These are phyloP conservation scores for Mortierella sp. DNA, from an alignment of 371 early-diverging fungal genomes.

Conservation along the genomic window DNA sequence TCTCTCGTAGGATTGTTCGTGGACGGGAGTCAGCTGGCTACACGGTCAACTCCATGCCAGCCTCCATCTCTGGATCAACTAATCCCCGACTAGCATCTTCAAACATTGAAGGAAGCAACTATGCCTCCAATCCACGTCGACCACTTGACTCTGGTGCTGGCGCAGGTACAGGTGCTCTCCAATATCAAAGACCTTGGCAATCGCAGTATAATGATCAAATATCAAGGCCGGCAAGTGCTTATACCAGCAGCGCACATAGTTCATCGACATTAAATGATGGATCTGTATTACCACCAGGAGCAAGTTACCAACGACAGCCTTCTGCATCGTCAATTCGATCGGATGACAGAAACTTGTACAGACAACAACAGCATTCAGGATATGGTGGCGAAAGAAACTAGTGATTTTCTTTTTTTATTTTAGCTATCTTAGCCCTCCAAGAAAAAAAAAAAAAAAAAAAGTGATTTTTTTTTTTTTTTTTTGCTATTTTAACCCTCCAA, in stretches of 20 bases:
- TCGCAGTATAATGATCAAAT: neutral
- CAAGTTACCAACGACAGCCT: neutral
- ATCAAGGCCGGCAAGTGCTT: neutral
- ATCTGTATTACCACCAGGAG: too few relatives aligned
- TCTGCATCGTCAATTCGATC: neutral
- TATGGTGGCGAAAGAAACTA: neutral
- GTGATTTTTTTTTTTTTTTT: neutral
- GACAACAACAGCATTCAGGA: slow-evolving; percentile 3
- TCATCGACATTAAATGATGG: neutral
- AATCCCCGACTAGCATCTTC: neutral
- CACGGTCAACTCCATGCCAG: slow-evolving; percentile 45
- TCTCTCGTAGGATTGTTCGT: slow-evolving; percentile 31
- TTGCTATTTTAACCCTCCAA: neutral
- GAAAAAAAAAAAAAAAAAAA: neutral
- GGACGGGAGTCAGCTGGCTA: slow-evolving; percentile 31
- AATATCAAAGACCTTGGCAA: neutral
- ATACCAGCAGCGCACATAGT: neutral
- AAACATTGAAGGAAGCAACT: neutral
- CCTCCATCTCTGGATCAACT: neutral
- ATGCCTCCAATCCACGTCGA: neutral
- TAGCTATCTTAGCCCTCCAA: too few relatives aligned
- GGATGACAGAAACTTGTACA: slow-evolving; percentile 11
- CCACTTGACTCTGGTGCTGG: neutral
- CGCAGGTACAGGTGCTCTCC: neutral
- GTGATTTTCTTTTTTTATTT: too few relatives aligned